Conservation (phyloP, 1,284 basidiomycete genomes). For the Blastosporella zonata region DNA sequence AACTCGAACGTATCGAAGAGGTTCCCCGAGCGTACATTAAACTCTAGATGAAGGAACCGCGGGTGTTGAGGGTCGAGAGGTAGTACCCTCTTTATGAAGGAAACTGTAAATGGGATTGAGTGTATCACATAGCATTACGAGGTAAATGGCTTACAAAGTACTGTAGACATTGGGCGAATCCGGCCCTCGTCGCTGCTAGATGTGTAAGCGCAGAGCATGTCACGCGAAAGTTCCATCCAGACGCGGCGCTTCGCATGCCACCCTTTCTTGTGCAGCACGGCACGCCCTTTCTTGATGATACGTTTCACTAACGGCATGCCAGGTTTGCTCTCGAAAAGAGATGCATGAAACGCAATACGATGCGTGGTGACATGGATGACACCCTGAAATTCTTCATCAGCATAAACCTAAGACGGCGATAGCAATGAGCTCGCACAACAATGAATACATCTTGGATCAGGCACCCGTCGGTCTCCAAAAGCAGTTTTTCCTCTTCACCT, state of each 20-base stretch:
- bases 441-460: constrained; percentile 49
- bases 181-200: constrained; percentile 54
- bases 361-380: constrained; percentile 66
- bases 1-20: constrained; percentile 41
- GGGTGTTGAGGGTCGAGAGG: constrained; percentile 46
- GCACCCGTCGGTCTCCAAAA: constrained; percentile 54
- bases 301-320: constrained; percentile 28
- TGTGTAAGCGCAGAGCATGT: constrained; percentile 60
- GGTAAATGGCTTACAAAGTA: constrained; percentile 44
- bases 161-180: constrained; percentile 49
- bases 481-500: constrained; percentile 47
- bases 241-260: constrained; percentile 46
- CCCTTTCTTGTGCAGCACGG: constrained; percentile 46
- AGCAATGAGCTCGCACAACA: constrained; percentile 25
- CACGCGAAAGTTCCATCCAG: constrained; percentile 62
- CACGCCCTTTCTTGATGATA: constrained; percentile 52
- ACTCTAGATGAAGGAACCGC: constrained; percentile 37
- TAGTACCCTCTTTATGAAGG: constrained; percentile 36
- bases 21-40: constrained; percentile 28
- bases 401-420: constrained; percentile 23
- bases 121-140: constrained; percentile 12
- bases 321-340: constrained; percentile 47
- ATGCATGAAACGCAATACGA: constrained; percentile 63
- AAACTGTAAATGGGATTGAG: constrained; percentile 31
- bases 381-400: constrained; percentile 32